phyloP scores from a whole-genome alignment of 768 basidiomycete species.

The Asterophora parasitica region DNA sequence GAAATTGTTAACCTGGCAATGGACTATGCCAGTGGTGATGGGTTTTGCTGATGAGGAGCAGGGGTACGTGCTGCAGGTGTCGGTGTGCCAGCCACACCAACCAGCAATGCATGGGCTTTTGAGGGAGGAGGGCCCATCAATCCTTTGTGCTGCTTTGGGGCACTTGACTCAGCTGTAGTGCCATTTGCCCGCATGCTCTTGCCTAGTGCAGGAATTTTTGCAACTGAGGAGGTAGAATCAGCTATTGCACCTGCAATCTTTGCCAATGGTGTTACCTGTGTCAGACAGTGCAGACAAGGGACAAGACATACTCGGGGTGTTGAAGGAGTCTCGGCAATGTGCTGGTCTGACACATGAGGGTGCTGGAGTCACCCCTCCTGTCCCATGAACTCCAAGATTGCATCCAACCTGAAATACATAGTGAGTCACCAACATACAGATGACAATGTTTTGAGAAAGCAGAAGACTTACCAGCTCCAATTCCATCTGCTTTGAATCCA shows the following conservation, averaged over 20 bases:
- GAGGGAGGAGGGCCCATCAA: conserved; percentile 50
- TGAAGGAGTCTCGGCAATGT: conserved; percentile 58
- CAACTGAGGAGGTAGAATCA: conserved; percentile 26
- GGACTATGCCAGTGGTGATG: conserved; percentile 23
- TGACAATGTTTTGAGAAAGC: not conserved
- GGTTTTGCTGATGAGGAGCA: conserved; percentile 32
- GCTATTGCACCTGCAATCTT: conserved; percentile 32
- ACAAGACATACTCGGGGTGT: conserved; percentile 45
- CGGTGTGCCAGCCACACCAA: conserved; percentile 32
- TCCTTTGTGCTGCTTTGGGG: conserved; percentile 29
- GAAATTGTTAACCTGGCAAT: conserved; percentile 30
- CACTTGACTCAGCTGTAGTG: conserved; percentile 17
- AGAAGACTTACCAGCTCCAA: conserved; percentile 68
- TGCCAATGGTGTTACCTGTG: conserved; percentile 32
- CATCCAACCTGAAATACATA: conserved; percentile 51
- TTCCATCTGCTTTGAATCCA: conserved; percentile 94
- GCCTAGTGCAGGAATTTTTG: conserved; percentile 38
- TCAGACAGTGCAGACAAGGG: conserved; percentile 58
- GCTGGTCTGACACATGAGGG: conserved; percentile 33
- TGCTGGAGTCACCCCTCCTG: conserved; percentile 51
- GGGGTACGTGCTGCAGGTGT: conserved; percentile 32
- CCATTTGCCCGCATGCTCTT: conserved; percentile 48
- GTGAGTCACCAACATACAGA: not conserved
- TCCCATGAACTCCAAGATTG: conserved; percentile 50
- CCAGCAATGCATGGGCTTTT: conserved; percentile 32